Evolutionary conservation across 805 yeast species (phyloP), one percentile per base, ranked within the genome.

Genomic region (Wickerhamomyces xylosicus): DNA sequence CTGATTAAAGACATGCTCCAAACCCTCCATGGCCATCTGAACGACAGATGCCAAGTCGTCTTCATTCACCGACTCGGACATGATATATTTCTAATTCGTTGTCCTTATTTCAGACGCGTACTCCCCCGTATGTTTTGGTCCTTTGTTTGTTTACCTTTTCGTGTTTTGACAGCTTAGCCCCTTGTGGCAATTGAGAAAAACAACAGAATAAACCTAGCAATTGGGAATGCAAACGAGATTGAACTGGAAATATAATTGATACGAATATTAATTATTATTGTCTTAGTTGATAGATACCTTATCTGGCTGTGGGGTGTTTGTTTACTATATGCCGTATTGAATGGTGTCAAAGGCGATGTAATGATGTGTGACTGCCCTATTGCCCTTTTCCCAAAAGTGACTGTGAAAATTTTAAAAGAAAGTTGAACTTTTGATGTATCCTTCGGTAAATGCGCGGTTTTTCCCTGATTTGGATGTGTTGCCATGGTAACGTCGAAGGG

Each of bases 1-100:
- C 13, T 34, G 21, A 34, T 35, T 34, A n/a, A 16, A 29, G 33
- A 21, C 35, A 18, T 41, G 42, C 9, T 41, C 46, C 6, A 51
- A 37, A 8, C 56, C 49, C 7, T 44, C 44, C 56, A 64, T 62
- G 2, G 70, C 70, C 44, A 56, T 62, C 16, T 64, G 62, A 3
- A 63, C 69, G 15, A 60, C 64, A 17, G 61, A 57, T 17, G 60
- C 67, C 20, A 64, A 42, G 43, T 61, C 66, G 21, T 49, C 57
- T 32, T 58, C 66, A 9, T 44, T 40, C 33, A 42, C 40, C 48
- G 21, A 19, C 9, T 19, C 27, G 17, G 15, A 15, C 33, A 31
- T 31, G n/a, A n/a, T n/a, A n/a, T n/a, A n/a, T n/a, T n/a, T n/a
- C n/a, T n/a, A n/a, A n/a, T 11, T 31, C 35, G 18, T 22, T 28